phyloP scores from a whole-genome alignment of 2,329 filamentous ascomycete species.

The Xylaria sp. region DNA sequence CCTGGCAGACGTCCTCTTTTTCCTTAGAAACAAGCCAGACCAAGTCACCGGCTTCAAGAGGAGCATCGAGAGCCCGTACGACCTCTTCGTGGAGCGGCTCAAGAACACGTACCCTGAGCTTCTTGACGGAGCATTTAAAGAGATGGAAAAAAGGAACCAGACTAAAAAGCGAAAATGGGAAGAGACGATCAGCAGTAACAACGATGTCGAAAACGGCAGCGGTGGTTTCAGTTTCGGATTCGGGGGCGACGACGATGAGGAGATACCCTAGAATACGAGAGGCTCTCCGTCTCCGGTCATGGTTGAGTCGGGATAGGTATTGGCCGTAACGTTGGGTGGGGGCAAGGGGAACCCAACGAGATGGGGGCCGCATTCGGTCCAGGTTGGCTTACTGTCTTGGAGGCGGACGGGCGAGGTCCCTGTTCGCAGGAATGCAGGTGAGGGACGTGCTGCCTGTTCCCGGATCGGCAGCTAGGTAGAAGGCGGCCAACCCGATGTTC shows the following conservation, averaged over 20 bases:
- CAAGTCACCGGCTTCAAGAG: constrained; percentile 86
- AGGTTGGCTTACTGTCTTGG: constrained; percentile 10
- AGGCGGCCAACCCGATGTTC: not conserved
- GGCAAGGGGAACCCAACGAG: constrained; percentile 8
- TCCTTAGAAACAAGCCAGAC: constrained; percentile 78
- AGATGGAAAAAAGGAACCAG: constrained; percentile 64
- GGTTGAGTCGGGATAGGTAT: not conserved
- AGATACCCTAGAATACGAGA: constrained; percentile 42
- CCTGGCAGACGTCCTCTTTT: constrained; percentile 74
- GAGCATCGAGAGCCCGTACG: constrained; percentile 71
- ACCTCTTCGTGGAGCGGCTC: constrained; percentile 73
- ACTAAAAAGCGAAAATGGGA: constrained; percentile 87
- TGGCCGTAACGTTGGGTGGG: constrained; percentile 4
- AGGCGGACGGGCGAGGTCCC: constrained; percentile 11
- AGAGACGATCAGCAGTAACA: constrained; percentile 64
- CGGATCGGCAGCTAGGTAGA: constrained; percentile 2
- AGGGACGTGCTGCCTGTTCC: constrained; percentile 11
- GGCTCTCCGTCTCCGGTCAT: not conserved
- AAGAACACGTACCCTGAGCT: constrained; percentile 64
- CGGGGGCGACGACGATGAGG: constrained; percentile 49
- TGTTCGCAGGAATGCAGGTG: constrained; percentile 14
- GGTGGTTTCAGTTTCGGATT: constrained; percentile 60
- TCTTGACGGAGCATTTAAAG: constrained; percentile 65
- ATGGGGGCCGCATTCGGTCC: constrained; percentile 14
- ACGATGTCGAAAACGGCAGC: constrained; percentile 39